phyloP scores from a whole-genome alignment of 768 basidiomycete species.

The Leccinum subtestaceum region DNA sequence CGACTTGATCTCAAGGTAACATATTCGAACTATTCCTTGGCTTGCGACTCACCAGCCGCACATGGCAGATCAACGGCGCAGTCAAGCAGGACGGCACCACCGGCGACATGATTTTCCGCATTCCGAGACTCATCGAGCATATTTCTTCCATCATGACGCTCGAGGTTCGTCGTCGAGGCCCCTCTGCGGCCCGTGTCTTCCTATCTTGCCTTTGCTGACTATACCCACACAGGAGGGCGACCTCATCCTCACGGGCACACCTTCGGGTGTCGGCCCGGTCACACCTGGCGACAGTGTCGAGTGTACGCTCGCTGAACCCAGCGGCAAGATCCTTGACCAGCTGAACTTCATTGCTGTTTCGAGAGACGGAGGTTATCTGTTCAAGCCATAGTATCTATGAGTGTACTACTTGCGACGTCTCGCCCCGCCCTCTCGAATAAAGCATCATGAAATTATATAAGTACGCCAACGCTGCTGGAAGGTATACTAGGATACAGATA shows the following conservation, averaged over 20 bases:
- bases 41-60: neutral
- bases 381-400: conserved; percentile 30
- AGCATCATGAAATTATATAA: conserved; percentile 11
- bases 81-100: conserved; percentile 86
- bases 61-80: conserved; percentile 70
- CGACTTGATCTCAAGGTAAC: conserved; percentile 70
- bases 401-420: neutral
- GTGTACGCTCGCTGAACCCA: conserved; percentile 60
- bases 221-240: conserved; percentile 74
- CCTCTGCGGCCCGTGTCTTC: neutral
- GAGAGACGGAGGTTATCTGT: conserved; percentile 69
- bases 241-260: conserved; percentile 88
- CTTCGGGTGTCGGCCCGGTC: conserved; percentile 84
- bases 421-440: neutral
- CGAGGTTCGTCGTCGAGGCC: conserved; percentile 52
- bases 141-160: conserved; percentile 95
- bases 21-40: neutral
- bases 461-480: conserved; percentile 4
- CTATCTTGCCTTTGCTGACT: neutral
- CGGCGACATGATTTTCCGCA: conserved; percentile 87
- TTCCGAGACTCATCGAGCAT: conserved; percentile 85
- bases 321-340: conserved; percentile 53
- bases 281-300: conserved; percentile 73
- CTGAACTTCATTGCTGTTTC: conserved; percentile 65
- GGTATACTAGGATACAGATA: conserved; percentile 21